phyloP scores from a whole-genome alignment of 75 land plant genomes.

The Adiantum capillusveneris region DNA sequence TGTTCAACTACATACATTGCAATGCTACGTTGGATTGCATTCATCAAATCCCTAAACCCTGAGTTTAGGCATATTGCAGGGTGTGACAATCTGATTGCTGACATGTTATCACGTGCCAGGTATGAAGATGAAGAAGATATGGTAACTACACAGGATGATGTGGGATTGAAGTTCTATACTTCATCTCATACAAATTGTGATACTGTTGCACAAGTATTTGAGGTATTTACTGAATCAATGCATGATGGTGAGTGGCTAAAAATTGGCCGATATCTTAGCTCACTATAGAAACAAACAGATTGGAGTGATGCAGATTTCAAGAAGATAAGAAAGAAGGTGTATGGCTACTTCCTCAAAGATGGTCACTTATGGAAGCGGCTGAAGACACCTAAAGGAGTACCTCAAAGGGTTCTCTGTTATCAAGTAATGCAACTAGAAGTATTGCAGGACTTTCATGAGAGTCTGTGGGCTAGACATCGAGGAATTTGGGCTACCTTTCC shows the following conservation, averaged over 20 bases:
- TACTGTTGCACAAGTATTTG: neutral
- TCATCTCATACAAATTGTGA: no score
- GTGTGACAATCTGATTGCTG: neutral
- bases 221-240: neutral
- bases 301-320: neutral
- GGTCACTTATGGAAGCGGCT: neutral
- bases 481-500: neutral
- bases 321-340: neutral
- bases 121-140: neutral
- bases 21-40: neutral
- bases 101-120: constrained; percentile 1
- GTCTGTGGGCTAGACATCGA: neutral
- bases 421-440: neutral
- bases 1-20: neutral
- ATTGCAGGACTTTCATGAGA: neutral
- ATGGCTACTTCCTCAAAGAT: neutral
- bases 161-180: neutral
- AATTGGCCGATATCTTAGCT: neutral
- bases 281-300: neutral
- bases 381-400: no score
- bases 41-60: neutral
- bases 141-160: neutral
- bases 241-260: neutral
- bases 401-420: neutral
- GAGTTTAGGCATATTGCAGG: neutral